Conservation (phyloP, 176 grass and related monocot species). For the Areca catechu region DNA sequence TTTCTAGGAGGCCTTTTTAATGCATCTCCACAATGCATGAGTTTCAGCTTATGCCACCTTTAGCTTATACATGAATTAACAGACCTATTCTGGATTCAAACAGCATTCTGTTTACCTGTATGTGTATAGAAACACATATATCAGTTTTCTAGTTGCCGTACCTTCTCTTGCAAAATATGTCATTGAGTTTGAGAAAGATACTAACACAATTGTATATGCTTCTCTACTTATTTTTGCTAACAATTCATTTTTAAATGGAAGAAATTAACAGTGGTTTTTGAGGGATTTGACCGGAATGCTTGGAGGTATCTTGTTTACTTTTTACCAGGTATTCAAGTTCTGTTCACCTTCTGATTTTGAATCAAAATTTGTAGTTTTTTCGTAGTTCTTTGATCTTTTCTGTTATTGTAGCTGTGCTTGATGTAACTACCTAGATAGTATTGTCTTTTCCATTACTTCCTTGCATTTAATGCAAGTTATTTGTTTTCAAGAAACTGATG, state of each 20-base stretch:
- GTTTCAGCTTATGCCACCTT: too few relatives aligned
- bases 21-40: too few relatives aligned
- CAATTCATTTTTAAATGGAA: conserved; percentile 5
- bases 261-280: conserved; percentile 79
- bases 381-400: too few relatives aligned
- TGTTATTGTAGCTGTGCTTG: background rate
- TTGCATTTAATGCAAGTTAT: background rate
- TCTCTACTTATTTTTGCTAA: conserved; percentile 2
- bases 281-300: conserved; percentile 97
- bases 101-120: too few relatives aligned
- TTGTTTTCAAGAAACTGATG: background rate
- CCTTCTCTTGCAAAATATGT: too few relatives aligned
- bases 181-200: too few relatives aligned
- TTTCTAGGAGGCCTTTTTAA: too few relatives aligned
- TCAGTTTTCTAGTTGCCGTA: too few relatives aligned
- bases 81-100: too few relatives aligned
- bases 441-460: background rate
- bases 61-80: too few relatives aligned
- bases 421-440: conserved; percentile 11
- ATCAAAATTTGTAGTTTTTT: background rate
- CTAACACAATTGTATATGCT: background rate
- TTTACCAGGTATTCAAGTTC: conserved; percentile 64
- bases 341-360: conserved; percentile 1
- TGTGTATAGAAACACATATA: too few relatives aligned
- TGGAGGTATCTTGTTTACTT: conserved; percentile 88